Evolutionary conservation across 2,329 filamentous ascomycete genomes (phyloP).

Genomic region (Cladosporium sp.): DNA sequence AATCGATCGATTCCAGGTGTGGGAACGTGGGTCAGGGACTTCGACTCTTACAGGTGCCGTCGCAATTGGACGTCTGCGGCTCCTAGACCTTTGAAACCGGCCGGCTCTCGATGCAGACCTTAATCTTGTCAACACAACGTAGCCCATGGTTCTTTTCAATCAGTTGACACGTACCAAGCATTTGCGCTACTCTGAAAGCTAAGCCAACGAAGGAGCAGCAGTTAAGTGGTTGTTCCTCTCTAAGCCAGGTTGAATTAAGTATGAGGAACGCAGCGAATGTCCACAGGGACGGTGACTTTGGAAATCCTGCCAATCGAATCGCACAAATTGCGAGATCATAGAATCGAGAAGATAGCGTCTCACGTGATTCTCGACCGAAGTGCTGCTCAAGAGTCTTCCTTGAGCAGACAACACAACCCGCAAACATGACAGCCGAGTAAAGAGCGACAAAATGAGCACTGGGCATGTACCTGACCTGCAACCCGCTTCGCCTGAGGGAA

Average conservation of each 20-base stretch:
- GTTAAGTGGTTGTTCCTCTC: slow-evolving; percentile 47
- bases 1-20: too few relatives aligned
- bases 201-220: slow-evolving; percentile 47
- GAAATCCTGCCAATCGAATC: slow-evolving; percentile 33
- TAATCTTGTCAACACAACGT: too few relatives aligned
- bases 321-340: slow-evolving; percentile 20
- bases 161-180: slow-evolving; percentile 31
- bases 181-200: slow-evolving; percentile 44
- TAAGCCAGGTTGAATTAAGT: slow-evolving; percentile 30
- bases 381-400: slow-evolving; percentile 17
- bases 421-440: slow-evolving; percentile 21
- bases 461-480: slow-evolving; percentile 18
- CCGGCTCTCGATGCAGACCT: slow-evolving; percentile 45
- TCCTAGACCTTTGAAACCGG: slow-evolving; percentile 41
- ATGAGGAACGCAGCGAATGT: slow-evolving; percentile 45
- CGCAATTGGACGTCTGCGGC: slow-evolving; percentile 43
- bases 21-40: too few relatives aligned
- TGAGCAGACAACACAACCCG: slow-evolving; percentile 22
- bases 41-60: slow-evolving; percentile 30
- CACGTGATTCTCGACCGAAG: slow-evolving; percentile 19
- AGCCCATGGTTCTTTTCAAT: too few relatives aligned
- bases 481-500: slow-evolving; percentile 14
- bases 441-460: slow-evolving; percentile 21
- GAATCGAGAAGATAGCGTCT: slow-evolving; percentile 18
- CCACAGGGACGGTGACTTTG: slow-evolving; percentile 42